Evolutionary conservation across 768 basidiomycete genomes (phyloP).

Genomic region (Termitomyces sp.): DNA sequence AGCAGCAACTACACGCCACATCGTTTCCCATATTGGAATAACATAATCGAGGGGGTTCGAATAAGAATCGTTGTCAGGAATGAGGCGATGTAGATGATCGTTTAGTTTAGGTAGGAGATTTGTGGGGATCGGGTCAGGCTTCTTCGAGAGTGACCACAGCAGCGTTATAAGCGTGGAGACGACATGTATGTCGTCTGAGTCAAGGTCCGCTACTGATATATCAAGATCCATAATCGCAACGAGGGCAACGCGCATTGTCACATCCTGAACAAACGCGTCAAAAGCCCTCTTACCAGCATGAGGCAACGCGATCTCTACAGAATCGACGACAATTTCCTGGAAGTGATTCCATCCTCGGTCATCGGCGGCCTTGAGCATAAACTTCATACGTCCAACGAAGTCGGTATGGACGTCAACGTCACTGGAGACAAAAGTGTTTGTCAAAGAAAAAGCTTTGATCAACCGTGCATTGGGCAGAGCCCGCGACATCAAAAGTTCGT

Average conservation of each 20-base stretch:
- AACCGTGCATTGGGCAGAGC: constrained; percentile 31
- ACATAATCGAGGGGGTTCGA: constrained; percentile 44
- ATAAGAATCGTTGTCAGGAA: constrained; percentile 27
- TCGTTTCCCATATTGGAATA: constrained; percentile 54
- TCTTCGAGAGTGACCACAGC: constrained; percentile 43
- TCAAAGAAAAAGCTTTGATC: constrained; percentile 25
- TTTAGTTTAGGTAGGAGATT: constrained; percentile 28
- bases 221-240: constrained; percentile 33
- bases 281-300: constrained; percentile 17
- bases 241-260: constrained; percentile 37
- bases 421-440: constrained; percentile 48
- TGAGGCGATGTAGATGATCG: constrained; percentile 29
- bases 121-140: constrained; percentile 20
- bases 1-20: constrained; percentile 55
- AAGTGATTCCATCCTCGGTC: constrained; percentile 29
- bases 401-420: constrained; percentile 26
- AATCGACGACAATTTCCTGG: constrained; percentile 20
- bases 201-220: constrained; percentile 21
- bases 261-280: constrained; percentile 35
- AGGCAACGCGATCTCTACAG: constrained; percentile 21
- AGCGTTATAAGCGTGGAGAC: constrained; percentile 37
- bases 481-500: constrained; percentile 22
- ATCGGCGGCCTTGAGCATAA: constrained; percentile 21
- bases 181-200: constrained; percentile 23
- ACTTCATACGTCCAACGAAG: constrained; percentile 24